A percentile compares a stretch with the other conserved stretches of the same genome.
These are phyloP conservation scores for Scleroderma citrinum DNA, from an alignment of 768 basidiomycete genomes.

Conservation along the genomic window DNA sequence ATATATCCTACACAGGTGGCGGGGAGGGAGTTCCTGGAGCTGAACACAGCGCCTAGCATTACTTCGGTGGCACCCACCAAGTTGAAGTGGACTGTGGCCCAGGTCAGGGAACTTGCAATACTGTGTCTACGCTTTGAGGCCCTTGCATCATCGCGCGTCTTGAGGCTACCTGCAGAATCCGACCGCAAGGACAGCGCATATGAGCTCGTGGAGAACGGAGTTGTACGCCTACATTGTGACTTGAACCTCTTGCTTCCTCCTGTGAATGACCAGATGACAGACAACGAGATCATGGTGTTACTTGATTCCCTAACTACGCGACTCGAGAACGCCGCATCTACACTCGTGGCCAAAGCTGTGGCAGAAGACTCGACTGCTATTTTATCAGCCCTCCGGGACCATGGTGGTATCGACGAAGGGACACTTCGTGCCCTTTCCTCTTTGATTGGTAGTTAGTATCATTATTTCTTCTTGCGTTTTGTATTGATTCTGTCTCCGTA, in stretches of 20 bases:
- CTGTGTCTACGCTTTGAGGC: conserved; percentile 79
- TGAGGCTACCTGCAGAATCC: conserved; percentile 40
- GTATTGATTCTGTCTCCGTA: background rate
- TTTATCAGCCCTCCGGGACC: conserved; percentile 31
- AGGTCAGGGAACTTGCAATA: conserved; percentile 67
- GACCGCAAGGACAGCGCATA: conserved; percentile 34
- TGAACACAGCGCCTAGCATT: conserved; percentile 17
- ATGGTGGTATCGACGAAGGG: conserved; percentile 41
- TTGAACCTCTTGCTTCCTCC: conserved; percentile 54
- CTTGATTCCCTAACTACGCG: conserved; percentile 71
- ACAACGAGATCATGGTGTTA: conserved; percentile 66
- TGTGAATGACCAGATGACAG: conserved; percentile 63
- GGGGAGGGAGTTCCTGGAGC: conserved; percentile 59
- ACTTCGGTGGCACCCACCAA: conserved; percentile 22
- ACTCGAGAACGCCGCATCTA: conserved; percentile 64
- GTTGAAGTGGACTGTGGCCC: conserved; percentile 64
- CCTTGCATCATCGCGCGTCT: conserved; percentile 56
- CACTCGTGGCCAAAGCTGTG: conserved; percentile 15
- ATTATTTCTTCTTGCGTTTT: background rate
- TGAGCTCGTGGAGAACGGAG: conserved; percentile 14
- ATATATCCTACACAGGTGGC: conserved; percentile 74
- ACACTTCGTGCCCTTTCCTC: conserved; percentile 41
- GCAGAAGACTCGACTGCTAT: conserved; percentile 21
- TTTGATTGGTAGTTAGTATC: conserved; percentile 20
- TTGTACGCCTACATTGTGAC: too few species aligned